Conservation (phyloP, 441 rosid species). For the Gossypium davidsonii region DNA sequence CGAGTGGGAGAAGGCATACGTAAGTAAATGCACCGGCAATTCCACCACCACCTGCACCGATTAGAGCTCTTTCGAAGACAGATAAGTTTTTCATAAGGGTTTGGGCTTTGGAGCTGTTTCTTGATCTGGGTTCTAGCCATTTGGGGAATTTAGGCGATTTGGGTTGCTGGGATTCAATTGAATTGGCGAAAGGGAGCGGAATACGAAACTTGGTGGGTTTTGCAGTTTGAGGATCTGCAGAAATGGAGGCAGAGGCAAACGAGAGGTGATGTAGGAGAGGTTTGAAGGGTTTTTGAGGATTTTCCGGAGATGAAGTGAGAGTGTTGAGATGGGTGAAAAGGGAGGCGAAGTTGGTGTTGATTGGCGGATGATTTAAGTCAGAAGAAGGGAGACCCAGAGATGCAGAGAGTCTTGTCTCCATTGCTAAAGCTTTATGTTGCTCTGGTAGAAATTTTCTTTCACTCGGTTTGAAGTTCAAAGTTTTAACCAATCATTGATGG, state of each 20-base stretch:
- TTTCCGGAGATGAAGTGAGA: not conserved
- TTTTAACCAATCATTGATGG: not conserved
- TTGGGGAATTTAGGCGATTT: constrained; percentile 22
- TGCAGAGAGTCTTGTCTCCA: constrained; percentile 14
- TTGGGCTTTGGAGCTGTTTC: constrained; percentile 37
- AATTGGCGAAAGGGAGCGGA: constrained; percentile 28
- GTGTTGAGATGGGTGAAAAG: constrained; percentile 5
- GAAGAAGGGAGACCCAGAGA: not conserved
- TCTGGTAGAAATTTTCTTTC: not conserved
- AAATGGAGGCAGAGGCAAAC: constrained; percentile 5
- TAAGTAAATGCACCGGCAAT: constrained; percentile 91
- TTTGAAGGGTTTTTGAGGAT: not conserved
- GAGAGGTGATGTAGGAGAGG: not conserved
- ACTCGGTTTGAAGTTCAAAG: not conserved
- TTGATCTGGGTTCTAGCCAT: constrained; percentile 48
- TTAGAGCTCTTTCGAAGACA: constrained; percentile 67
- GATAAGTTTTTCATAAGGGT: constrained; percentile 60
- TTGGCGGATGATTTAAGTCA: not conserved
- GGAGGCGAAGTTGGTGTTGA: not conserved
- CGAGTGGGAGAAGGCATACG: constrained; percentile 77
- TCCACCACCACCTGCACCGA: constrained; percentile 86
- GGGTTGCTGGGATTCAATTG: constrained; percentile 17
- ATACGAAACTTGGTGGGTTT: constrained; percentile 9
- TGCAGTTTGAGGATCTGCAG: not conserved
- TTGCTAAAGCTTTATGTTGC: not conserved